These are phyloP conservation scores for Podosphaera aphanis DNA, from an alignment of 2,329 filamentous ascomycete species.

Conservation along the genomic window DNA sequence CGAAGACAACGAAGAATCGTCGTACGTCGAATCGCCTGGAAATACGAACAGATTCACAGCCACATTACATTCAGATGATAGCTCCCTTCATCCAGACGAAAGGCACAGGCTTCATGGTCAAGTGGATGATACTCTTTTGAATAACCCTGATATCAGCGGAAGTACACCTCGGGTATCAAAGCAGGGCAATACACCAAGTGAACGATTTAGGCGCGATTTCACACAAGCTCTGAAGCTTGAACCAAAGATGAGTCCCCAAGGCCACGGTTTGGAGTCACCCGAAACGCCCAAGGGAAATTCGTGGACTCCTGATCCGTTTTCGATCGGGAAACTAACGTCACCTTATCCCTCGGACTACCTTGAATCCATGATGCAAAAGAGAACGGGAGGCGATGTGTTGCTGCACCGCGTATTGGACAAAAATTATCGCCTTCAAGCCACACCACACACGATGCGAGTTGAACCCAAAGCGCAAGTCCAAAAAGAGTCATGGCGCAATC, in stretches of 20 bases:
- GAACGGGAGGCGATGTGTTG: slow-evolving; percentile 42
- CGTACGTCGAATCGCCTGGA: too few species aligned
- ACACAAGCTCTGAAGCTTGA: slow-evolving; percentile 43
- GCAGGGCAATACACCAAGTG: slow-evolving; percentile 23
- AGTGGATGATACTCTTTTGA: slow-evolving; percentile 42
- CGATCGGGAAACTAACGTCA: slow-evolving; percentile 36
- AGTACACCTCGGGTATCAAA: slow-evolving; percentile 42
- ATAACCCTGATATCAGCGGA: slow-evolving; percentile 35
- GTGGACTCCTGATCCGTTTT: slow-evolving; percentile 35
- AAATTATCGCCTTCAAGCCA: slow-evolving; percentile 82
- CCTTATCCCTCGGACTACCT: slow-evolving; percentile 25
- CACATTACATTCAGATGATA: slow-evolving; percentile 7
- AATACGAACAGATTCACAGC: too few species aligned
- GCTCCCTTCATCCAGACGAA: slow-evolving; percentile 8
- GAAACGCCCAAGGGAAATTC: slow-evolving; percentile 18
- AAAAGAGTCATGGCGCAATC: slow-evolving; percentile 13
- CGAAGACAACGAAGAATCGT: slow-evolving; percentile 7
- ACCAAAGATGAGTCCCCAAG: slow-evolving; percentile 23
- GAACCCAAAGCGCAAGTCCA: slow-evolving; percentile 15
- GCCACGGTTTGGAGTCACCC: slow-evolving; percentile 19
- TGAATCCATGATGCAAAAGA: slow-evolving; percentile 16
- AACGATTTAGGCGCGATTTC: slow-evolving; percentile 24
- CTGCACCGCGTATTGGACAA: slow-evolving; percentile 87
- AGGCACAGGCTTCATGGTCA: slow-evolving; percentile 15
- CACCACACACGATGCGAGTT: slow-evolving; percentile 41